phyloP scores from a whole-genome alignment of 1,139 yeast species.

The Suhomyces kunorum region DNA sequence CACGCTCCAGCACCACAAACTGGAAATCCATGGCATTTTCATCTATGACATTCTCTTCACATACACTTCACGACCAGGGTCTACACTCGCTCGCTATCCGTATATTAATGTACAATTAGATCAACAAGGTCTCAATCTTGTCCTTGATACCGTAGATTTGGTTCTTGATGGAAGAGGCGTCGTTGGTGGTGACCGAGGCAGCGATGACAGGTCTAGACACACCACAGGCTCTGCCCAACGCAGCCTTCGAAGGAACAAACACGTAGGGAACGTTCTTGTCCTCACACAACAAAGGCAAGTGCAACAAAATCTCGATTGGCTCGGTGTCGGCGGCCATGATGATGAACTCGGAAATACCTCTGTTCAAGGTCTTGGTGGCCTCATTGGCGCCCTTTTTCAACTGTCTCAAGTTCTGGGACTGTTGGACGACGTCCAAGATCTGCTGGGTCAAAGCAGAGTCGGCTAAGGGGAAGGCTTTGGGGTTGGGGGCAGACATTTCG shows the following conservation, averaged over 20 bases:
- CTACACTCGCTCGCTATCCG: not conserved
- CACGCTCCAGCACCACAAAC: too few species aligned
- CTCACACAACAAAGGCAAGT: conserved; percentile 96
- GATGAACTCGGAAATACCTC: conserved; percentile 99
- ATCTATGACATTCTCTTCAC: too few species aligned
- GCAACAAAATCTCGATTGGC: conserved; percentile 97
- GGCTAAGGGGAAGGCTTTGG: conserved; percentile 98
- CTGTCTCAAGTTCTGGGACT: conserved; percentile 97
- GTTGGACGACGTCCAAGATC: conserved; percentile 96
- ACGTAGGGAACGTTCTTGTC: conserved; percentile 99
- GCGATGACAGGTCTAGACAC: conserved; percentile 99
- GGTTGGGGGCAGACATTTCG: conserved; percentile 78
- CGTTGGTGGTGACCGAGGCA: conserved; percentile 97
- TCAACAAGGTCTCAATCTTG: conserved; percentile 96
- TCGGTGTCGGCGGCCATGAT: conserved; percentile 99
- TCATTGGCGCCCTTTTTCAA: conserved; percentile 99
- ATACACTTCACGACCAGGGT: not conserved
- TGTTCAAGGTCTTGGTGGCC: conserved; percentile 98
- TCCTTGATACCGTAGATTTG: conserved; percentile 98
- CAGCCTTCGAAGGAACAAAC: conserved; percentile 97
- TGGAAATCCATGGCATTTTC: too few species aligned
- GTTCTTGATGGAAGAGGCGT: conserved; percentile 95
- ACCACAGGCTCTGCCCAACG: conserved; percentile 99
- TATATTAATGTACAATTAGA: conserved; percentile 43
- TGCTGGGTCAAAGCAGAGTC: conserved; percentile 95